phyloP scores from a whole-genome alignment of 2,329 filamentous ascomycete genomes.

The Colletotrichum sp. region DNA sequence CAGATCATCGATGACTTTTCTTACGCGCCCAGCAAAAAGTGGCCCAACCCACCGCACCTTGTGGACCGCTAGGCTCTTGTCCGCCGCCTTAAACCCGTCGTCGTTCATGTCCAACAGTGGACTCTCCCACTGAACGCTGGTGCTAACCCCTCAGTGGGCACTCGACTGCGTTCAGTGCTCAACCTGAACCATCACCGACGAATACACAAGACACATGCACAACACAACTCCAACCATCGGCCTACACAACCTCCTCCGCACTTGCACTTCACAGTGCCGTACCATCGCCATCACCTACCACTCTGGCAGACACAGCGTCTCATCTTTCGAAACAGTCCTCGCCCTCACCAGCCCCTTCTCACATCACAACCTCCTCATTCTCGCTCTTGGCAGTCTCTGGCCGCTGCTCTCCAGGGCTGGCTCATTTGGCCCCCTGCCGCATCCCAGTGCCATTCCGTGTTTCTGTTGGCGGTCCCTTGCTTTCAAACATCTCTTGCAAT shows the following conservation, averaged over 20 bases:
- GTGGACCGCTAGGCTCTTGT: background rate
- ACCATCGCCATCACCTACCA: background rate
- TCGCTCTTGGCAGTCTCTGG: conserved; percentile 2
- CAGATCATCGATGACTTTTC: background rate
- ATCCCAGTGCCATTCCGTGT: conserved; percentile 1
- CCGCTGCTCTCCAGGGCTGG: background rate
- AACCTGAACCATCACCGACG: background rate
- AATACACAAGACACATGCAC: background rate
- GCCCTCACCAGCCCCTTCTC: background rate
- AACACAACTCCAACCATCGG: background rate
- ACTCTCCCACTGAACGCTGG: background rate
- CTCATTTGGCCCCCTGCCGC: conserved; percentile 2
- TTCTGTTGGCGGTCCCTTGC: conserved; percentile 7
- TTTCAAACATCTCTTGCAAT: background rate
- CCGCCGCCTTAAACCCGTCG: background rate
- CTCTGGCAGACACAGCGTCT: background rate
- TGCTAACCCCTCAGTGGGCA: background rate
- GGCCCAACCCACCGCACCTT: background rate
- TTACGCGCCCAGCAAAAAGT: background rate
- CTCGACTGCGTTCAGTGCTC: background rate
- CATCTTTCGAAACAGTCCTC: conserved; percentile 13
- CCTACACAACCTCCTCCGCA: background rate
- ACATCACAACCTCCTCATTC: background rate
- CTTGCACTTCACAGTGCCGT: background rate
- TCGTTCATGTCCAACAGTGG: background rate